Evolutionary conservation across 1,284 basidiomycete genomes (phyloP), one percentile per base, ranked within the genome.

Genomic region (Flammula alnicola): DNA sequence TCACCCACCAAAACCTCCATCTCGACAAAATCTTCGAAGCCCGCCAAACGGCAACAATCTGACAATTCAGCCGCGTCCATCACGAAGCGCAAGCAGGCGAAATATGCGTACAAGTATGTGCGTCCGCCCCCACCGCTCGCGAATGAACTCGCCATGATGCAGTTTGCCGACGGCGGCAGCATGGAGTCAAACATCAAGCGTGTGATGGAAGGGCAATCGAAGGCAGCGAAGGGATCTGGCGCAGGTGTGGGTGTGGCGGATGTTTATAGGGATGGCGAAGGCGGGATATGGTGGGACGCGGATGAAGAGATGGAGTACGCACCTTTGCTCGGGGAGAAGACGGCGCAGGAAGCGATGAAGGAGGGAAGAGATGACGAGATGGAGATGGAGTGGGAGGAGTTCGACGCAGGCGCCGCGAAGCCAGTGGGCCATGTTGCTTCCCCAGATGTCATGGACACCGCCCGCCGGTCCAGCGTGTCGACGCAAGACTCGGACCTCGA

Each of bases 281-380:
- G 84, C 22, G 77, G 78, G 0, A 52, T 88, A n/a, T 89, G 86
- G 84, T 75, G 77, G 68, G 86, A 89, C 59, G 78, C 76, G 47
- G 83, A 86, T 20, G 87, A 89, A 65, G 78, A 81, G 57, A 73
- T 76, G 72, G 86, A 89, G 62, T 86, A 84, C 58, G 69, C 75
- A 11, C 82, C 79, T 49, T 74, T 89, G 9, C 72, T 88, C 12
- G 65, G 56, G 14, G 66, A 60, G 8, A 49, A 59, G 50, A 47
- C 26, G n/a, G 52, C 20, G 40, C 45, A 51, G 38, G 54, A 37
- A 26, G 47, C 44, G 40, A 52, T 44, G 48, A 48, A 44, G 31
- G 47, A 39, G 30, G 54, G 57, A 22, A 41, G 42, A 3, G 56
- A 32, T 52, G 55, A 58, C 9, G 49, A 61, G 27, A 44, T 51